Evolutionary conservation across 2,329 filamentous ascomycete genomes (phyloP), one percentile per base, ranked within the genome.

Genomic region (Coniosporium tulheliwenetii): DNA sequence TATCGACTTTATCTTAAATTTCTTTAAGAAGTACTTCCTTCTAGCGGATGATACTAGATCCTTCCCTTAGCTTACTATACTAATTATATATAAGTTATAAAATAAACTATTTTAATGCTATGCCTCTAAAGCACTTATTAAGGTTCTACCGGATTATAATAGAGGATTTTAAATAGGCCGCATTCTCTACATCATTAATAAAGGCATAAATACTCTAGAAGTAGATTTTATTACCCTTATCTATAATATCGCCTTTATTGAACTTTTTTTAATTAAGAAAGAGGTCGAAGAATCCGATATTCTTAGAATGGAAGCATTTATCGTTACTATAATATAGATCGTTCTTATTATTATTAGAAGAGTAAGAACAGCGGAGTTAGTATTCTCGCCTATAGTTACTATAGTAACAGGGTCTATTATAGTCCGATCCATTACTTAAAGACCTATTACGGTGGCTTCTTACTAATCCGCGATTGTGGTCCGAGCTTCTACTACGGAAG

Each of bases 181-280:
- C 10, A n/a, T 39, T 12, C 5, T 19, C 30, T 12, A 39, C 19
- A 2, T 5, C 5, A 26, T 39, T 30, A 29, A 39, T 39, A 30
- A 39, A 39, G 15, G 13, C 3, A 14, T 39, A 30, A 15, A 39
- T 30, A n/a, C 15, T 26, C 8, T 15, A 5, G 30, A 10, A 39
- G 15, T 39, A 39, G 16, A 39, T 30, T 29, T 39, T 39, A 30
- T 30, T 30, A 5, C 15, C 37, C 14, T 39, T 39, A 39, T 39
- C 13, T 5, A 39, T 15, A 2, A 30, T 29, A 30, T 39, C 37
- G 5, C 37, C 37, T 14, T 3, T 9, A 2, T 15, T 29, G 12
- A 10, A 39, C 10, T 39, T 15, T 8, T 39, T 39, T 29, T 26
- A 5, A 12, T 39, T 30, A 5, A 39, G 19, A 12, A 26, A 30